Evolutionary conservation across 495 filamentous ascomycete species (phyloP), one percentile per base, ranked within the genome.

Genomic region (Parmelia sp.): DNA sequence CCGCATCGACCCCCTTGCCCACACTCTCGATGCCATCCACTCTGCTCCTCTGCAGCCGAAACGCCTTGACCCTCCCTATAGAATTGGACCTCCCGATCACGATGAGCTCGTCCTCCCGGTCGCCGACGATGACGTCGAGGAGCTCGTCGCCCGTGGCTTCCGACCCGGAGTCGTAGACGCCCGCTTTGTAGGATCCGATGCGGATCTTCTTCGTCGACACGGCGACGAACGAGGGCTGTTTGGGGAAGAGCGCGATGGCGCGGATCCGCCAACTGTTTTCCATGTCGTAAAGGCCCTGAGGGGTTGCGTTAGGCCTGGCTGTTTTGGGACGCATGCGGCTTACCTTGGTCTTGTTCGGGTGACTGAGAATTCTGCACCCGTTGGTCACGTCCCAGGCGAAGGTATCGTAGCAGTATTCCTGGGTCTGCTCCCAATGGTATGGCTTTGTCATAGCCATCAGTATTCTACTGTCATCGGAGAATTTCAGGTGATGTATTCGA

Each of bases 91-190:
- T 25, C 17, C 39, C 33, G 14, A 60, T 17, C 5, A 60, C 7
- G 37, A 60, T 60, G 25, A 60, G n/a, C 11, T 60, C 39, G n/a
- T 60, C 12, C n/a, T n/a, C n/a, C n/a, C n/a, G n/a, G 11, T 44
- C 58, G 7, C 33, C 10, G 12, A 21, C 15, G n/a, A 60, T 14
- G 17, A 60, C n/a, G 37, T 60, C 58, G 15, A 60, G 4, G 45
- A 45, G n/a, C n/a, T 25, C 35, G 27, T 59, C n/a, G 36, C 36
- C 31, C 11, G 29, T 27, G 0, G 37, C 2, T 25, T 23, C 23
- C 25, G 23, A 59, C 1, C 37, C 5, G 5, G 35, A 4, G 5
- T 36, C 35, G 35, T 36, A 36, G 35, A 4, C 5, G 35, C 35
- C 35, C 35, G 35, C 35, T 10, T 4, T 36, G 10, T 36, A 36